Percentiles rank a stretch among this genome's conserved stretches.
These are phyloP conservation scores for Eragrostis tef DNA, from an alignment of 202 grass and related monocot genomes.

Conservation along the genomic window DNA sequence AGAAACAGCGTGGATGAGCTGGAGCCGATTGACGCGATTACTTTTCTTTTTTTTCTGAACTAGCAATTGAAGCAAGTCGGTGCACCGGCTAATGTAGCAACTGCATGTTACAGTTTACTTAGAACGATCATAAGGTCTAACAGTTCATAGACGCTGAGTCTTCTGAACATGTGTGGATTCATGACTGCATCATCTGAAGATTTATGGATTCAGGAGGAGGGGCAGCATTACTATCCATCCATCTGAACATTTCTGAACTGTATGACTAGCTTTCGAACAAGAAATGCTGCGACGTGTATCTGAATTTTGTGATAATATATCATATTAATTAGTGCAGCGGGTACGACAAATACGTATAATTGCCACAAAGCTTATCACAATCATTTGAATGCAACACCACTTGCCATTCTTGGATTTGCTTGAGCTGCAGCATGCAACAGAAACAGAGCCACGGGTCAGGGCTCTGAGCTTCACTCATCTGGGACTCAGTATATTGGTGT, in stretches of 20 bases:
- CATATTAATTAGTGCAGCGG: not conserved
- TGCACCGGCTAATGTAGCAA: constrained; percentile 17
- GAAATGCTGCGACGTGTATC: not conserved
- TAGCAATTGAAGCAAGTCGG: constrained; percentile 27
- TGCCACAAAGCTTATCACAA: not conserved
- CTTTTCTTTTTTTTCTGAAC: not conserved
- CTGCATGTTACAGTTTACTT: constrained; percentile 5
- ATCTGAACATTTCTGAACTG: not conserved
- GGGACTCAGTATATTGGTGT: not conserved
- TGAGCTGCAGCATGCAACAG: not conserved
- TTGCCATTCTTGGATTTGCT: constrained; percentile 2
- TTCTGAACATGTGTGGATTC: not conserved
- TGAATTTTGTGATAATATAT: not conserved
- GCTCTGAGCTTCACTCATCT: not conserved
- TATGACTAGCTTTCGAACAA: not conserved
- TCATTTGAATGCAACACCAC: not conserved
- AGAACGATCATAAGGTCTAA: not conserved
- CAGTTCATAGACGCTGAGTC: not conserved
- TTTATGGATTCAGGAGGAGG: not conserved
- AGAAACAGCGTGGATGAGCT: constrained; percentile 59
- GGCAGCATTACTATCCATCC: not conserved
- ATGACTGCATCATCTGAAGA: not conserved
- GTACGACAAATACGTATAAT: not conserved
- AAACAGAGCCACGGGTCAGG: not conserved
- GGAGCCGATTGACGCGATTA: constrained; percentile 36